Evolutionary conservation across 306 rosid genomes (phyloP), one percentile per base, ranked within the genome.

Genomic region (Bauhinia variegata): DNA sequence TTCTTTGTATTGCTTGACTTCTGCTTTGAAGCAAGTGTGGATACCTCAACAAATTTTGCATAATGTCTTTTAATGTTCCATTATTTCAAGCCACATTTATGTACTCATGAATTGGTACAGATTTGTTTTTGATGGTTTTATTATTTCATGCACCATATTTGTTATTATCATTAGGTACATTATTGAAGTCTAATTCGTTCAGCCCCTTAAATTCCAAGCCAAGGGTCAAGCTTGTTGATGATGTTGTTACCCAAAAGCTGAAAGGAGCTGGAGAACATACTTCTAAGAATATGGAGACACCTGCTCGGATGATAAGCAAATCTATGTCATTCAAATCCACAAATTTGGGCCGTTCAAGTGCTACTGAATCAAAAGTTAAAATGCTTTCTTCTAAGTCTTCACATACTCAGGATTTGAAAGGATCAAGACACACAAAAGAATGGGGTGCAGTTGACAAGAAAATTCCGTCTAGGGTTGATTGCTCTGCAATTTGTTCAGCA

Each of bases 131-230:
- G 4, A 14, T 43, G 10, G 41, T 66, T 57, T 51, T 18, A 39
- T 44, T 65, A 58, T 68, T 70, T 62, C 33, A 49, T 36, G 57
- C 60, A 10, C 55, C 23, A 16, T 17, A 60, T 54, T 61, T 81
- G 53, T 69, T 74, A 23, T 49, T 63, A 15, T 42, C 13, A 80
- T 53, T 81, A 92, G 96, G 93, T 71, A 58, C 81, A 14, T 73
- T 92, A 17, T 65, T 79, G 60, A 92, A 87, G 82, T 92, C 96
- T 53, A 82, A 76, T 60, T 92, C 96, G 23, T 92, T 87, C 83
- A 87, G 39, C 72, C 65, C 65, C 60, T 30, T 78, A 7, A 82
- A 65, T 86, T 79, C 87, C 62, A 89, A 87, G 75, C 80, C 89
- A 16, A 84, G 77, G 78, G 82, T 83, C 80, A 89, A 83, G 78